These are phyloP conservation scores for Eutypella sp. DNA, from an alignment of 2,329 filamentous ascomycete genomes.

Conservation along the genomic window DNA sequence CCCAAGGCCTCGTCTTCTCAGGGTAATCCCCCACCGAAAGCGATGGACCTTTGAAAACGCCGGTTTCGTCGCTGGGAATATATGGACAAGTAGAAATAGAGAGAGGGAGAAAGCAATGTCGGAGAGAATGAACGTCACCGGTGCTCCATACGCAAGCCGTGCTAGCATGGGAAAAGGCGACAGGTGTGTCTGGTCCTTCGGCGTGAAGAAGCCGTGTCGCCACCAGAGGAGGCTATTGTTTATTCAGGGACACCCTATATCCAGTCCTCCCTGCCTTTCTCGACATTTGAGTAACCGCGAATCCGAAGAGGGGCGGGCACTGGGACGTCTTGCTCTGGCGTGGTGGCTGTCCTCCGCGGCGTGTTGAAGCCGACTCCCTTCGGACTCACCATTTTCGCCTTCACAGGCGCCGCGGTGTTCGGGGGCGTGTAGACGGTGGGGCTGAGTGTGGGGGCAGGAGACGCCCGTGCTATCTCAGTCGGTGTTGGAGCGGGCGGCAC, in stretches of 20 bases:
- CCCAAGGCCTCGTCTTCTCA: too few relatives aligned
- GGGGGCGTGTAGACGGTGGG: conserved; percentile 30
- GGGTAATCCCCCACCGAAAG: too few relatives aligned
- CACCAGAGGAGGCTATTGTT: too few relatives aligned
- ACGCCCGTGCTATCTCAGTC: conserved; percentile 14
- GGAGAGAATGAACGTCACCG: not conserved
- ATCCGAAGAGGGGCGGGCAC: not conserved
- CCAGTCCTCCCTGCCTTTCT: not conserved
- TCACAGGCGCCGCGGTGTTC: conserved; percentile 23
- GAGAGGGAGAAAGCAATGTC: not conserved
- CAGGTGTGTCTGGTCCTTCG: not conserved
- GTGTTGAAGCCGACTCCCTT: conserved; percentile 38
- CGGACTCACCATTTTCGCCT: conserved; percentile 37
- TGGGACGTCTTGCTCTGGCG: conserved; percentile 9
- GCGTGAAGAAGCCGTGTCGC: too few relatives aligned
- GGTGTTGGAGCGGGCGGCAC: conserved; percentile 34
- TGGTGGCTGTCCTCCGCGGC: conserved; percentile 21
- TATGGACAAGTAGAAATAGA: not conserved
- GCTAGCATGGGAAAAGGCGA: not conserved
- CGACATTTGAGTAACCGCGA: not conserved
- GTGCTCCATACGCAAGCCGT: not conserved
- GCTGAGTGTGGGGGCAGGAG: conserved; percentile 37
- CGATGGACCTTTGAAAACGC: not conserved
- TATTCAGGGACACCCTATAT: too few relatives aligned
- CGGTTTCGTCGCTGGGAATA: not conserved